phyloP scores from a whole-genome alignment of 805 yeast species.

The Saccharomyces mikatae region DNA sequence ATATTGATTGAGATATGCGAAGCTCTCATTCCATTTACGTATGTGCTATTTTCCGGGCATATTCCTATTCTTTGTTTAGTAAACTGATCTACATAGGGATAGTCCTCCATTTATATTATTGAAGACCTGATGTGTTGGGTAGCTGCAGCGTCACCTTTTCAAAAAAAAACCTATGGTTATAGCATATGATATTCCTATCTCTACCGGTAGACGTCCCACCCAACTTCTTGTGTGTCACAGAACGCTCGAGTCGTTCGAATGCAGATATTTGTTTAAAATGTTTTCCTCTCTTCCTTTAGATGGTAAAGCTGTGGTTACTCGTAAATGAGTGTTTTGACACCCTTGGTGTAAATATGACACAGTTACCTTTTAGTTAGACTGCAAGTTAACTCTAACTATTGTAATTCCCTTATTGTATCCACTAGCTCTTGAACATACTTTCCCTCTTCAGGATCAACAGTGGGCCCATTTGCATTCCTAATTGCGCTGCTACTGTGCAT shows the following conservation, averaged over 20 bases:
- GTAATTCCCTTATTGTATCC: constrained; percentile 2
- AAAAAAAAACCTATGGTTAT: neutral
- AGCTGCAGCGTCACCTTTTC: too few species aligned
- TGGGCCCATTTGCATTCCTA: neutral
- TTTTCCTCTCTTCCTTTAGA: neutral
- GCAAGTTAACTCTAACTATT: neutral
- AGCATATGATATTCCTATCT: neutral
- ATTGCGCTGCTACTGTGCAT: neutral
- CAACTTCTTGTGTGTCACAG: neutral
- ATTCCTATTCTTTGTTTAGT: too few species aligned
- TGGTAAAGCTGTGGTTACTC: neutral
- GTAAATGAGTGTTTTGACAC: neutral
- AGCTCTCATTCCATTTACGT: too few species aligned
- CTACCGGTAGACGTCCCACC: neutral
- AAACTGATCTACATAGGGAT: too few species aligned
- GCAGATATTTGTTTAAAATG: neutral
- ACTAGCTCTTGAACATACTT: constrained; percentile 8
- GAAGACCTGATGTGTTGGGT: too few species aligned
- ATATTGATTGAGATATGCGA: too few species aligned
- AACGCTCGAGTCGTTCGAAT: neutral
- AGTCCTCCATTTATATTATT: too few species aligned
- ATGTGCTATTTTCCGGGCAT: too few species aligned
- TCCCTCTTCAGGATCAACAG: constrained; percentile 8
- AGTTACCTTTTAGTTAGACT: neutral
- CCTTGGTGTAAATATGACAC: neutral